Evolutionary conservation across 148 eudicot species (phyloP).

Genomic region (Drosera capensis): DNA sequence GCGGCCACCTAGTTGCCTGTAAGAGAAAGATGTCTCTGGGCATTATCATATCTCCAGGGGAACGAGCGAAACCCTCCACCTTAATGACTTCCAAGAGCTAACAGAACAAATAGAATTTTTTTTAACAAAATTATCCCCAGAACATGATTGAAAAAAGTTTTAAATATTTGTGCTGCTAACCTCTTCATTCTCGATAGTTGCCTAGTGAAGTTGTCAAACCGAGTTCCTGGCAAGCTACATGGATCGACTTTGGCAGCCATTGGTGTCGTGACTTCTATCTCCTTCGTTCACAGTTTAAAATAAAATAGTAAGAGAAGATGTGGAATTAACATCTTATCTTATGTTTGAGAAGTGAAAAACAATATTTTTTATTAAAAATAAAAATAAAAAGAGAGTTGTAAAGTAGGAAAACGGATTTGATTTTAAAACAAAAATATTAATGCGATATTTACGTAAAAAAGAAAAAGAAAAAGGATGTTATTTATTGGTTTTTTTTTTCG

Average conservation of each 20-base stretch:
- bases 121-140: neutral
- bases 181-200: conserved; percentile 97
- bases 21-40: conserved; percentile 72
- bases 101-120: conserved; percentile 2
- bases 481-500: too few relatives aligned
- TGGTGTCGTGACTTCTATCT: too few relatives aligned
- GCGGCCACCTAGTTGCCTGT: conserved; percentile 62
- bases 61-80: conserved; percentile 57
- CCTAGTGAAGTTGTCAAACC: conserved; percentile 62
- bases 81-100: conserved; percentile 83
- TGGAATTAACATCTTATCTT: too few relatives aligned
- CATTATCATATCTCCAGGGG: conserved; percentile 70
- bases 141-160: neutral
- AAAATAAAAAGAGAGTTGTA: too few relatives aligned
- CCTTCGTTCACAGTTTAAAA: too few relatives aligned
- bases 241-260: conserved; percentile 87
- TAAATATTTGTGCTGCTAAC: conserved; percentile 15
- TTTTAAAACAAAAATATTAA: too few relatives aligned
- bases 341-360: too few relatives aligned
- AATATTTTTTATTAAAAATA: too few relatives aligned
- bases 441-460: too few relatives aligned
- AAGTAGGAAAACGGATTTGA: too few relatives aligned
- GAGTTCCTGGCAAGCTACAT: conserved; percentile 60
- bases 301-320: too few relatives aligned
- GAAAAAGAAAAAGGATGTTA: too few relatives aligned